Evolutionary conservation across 176 grass and related monocot genomes (phyloP).

Genomic region (Puccinellia tenuiflora): DNA sequence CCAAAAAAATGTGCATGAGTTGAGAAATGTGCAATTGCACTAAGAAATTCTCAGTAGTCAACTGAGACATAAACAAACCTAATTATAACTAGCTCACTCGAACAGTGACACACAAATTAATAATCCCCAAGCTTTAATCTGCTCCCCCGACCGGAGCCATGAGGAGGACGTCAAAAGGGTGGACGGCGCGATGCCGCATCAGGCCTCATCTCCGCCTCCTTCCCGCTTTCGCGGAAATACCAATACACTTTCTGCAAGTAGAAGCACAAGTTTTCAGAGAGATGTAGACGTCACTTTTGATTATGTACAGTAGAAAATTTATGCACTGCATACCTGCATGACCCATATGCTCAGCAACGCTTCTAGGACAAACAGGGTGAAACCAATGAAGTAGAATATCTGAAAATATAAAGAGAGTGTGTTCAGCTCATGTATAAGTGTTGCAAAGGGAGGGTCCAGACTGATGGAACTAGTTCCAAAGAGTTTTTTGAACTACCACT

Average conservation of each 20-base stretch:
- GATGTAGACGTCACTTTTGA: not conserved
- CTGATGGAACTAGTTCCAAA: not conserved
- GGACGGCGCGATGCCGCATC: conserved; percentile 17
- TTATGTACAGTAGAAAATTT: not conserved
- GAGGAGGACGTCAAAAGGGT: not conserved
- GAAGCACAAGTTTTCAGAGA: not conserved
- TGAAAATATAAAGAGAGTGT: conserved; percentile 5
- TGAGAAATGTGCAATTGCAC: no score
- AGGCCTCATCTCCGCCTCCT: conserved; percentile 38
- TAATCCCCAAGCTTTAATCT: not conserved
- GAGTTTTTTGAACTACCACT: no score
- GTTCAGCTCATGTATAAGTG: not conserved
- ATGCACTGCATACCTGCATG: conserved; percentile 35
- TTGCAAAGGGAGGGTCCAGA: not conserved
- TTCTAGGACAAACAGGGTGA: conserved; percentile 46
- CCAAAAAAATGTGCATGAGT: no score
- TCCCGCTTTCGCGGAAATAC: conserved; percentile 51
- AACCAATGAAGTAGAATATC: conserved; percentile 73
- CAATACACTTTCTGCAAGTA: conserved; percentile 34
- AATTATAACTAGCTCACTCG: not conserved
- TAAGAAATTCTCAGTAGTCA: no score
- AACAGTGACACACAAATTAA: not conserved
- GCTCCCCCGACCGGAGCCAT: not conserved
- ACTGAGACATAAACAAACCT: no score
- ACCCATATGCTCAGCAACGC: conserved; percentile 61